phyloP scores from a whole-genome alignment of 345 rosid genomes.

The Microthlaspi erraticum region DNA sequence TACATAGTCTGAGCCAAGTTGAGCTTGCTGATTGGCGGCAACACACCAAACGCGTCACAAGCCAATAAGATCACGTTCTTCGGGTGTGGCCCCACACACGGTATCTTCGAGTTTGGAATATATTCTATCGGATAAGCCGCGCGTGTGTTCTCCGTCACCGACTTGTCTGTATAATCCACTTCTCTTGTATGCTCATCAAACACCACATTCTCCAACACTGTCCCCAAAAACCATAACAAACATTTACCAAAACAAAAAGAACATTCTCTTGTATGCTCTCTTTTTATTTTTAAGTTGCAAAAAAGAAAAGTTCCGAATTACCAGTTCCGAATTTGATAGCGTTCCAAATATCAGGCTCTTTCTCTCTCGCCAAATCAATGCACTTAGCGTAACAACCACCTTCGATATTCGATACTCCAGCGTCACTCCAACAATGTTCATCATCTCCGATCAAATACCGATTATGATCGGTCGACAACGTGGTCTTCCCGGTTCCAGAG shows the following conservation, averaged over 20 bases:
- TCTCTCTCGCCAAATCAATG: constrained; percentile 86
- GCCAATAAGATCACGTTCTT: constrained; percentile 94
- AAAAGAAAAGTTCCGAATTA: no score
- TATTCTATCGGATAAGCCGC: constrained; percentile 94
- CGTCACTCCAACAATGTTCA: constrained; percentile 92
- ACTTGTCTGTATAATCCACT: constrained; percentile 83
- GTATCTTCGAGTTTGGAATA: constrained; percentile 90
- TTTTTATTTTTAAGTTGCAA: background rate
- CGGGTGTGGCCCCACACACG: constrained; percentile 92
- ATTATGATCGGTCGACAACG: constrained; percentile 94
- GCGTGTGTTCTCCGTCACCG: constrained; percentile 96
- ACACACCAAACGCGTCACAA: constrained; percentile 96
- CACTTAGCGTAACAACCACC: constrained; percentile 99
- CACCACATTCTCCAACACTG: constrained; percentile 95
- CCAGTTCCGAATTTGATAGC: constrained; percentile 98
- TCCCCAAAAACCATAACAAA: background rate
- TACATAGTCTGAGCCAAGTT: constrained; percentile 93
- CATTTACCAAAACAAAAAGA: no score
- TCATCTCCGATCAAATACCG: constrained; percentile 91
- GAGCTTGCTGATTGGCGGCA: constrained; percentile 96
- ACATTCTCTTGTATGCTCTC: no score
- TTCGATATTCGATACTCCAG: constrained; percentile 94
- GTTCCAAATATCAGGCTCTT: constrained; percentile 95
- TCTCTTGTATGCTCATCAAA: constrained; percentile 92
- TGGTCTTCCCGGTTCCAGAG: constrained; percentile 98